Evolutionary conservation across 768 basidiomycete genomes (phyloP).

Genomic region (Russula sp.): DNA sequence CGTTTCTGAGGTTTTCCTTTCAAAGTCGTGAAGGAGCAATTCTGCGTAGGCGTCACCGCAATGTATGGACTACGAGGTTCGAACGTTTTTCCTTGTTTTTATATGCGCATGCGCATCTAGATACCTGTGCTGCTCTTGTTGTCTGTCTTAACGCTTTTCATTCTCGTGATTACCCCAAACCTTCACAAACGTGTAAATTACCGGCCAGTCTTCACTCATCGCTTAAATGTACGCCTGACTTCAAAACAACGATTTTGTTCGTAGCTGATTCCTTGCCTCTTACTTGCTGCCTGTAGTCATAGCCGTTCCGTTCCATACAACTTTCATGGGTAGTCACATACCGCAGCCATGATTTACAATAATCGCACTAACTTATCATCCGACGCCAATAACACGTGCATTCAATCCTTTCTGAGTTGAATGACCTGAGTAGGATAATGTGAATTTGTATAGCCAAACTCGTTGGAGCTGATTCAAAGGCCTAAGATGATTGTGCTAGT

Average conservation of each 20-base stretch:
- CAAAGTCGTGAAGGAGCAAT: background rate
- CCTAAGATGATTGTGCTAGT: too few relatives aligned
- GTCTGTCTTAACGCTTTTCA: constrained; percentile 2
- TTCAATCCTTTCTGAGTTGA: too few relatives aligned
- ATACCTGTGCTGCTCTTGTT: background rate
- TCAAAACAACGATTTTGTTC: background rate
- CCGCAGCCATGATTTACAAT: background rate
- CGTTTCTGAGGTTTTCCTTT: background rate
- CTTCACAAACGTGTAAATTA: constrained; percentile 11
- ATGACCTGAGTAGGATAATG: too few relatives aligned
- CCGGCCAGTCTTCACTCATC: background rate
- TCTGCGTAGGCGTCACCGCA: background rate
- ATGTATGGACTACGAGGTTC: constrained; percentile 6
- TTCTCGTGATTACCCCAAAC: constrained; percentile 2
- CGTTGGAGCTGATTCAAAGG: too few relatives aligned
- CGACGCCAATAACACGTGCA: background rate
- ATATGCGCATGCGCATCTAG: constrained; percentile 20
- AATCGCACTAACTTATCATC: background rate
- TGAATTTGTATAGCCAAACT: too few relatives aligned
- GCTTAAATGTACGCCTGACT: background rate
- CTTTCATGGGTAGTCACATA: background rate
- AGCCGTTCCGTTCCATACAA: background rate
- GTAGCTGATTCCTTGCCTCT: constrained; percentile 2
- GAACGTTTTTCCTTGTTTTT: background rate
- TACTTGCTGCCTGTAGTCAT: constrained; percentile 5